Conservation (phyloP, 768 basidiomycete species). For the Coprinopsis cinerea region DNA sequence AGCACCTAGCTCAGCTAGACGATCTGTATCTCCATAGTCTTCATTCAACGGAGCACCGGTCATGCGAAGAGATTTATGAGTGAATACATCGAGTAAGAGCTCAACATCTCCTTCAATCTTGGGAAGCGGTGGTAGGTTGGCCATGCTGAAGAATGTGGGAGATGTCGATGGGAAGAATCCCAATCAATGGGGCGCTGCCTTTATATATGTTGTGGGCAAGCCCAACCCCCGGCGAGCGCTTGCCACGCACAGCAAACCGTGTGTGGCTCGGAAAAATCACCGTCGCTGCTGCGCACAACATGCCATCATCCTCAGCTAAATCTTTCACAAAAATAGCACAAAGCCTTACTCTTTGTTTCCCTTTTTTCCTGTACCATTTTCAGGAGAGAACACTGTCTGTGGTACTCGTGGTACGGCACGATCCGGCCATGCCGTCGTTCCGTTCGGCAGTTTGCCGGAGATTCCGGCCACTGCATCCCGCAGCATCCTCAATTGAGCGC, state of each 20-base stretch:
- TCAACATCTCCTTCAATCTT: slow-evolving; percentile 48
- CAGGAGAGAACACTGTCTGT: too few relatives aligned
- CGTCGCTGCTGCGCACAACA: neutral
- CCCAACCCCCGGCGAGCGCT: neutral
- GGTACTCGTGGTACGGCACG: too few relatives aligned
- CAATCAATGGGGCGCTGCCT: neutral
- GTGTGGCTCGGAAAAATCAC: neutral
- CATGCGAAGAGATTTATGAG: slow-evolving; percentile 37
- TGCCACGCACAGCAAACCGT: neutral
- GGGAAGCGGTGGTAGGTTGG: slow-evolving; percentile 43
- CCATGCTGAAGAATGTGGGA: slow-evolving; percentile 11
- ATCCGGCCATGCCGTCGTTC: too few relatives aligned
- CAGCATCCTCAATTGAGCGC: too few relatives aligned
- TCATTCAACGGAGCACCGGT: slow-evolving; percentile 25
- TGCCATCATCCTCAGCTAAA: neutral
- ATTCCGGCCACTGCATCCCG: too few relatives aligned
- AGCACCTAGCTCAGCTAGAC: slow-evolving; percentile 54
- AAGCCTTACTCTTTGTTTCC: too few relatives aligned
- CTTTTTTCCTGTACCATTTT: too few relatives aligned
- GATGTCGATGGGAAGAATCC: slow-evolving; percentile 4
- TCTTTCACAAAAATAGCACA: too few relatives aligned
- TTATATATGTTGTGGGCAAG: slow-evolving; percentile 1
- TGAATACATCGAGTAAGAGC: slow-evolving; percentile 53
- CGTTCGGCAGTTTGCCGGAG: too few relatives aligned
- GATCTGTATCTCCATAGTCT: slow-evolving; percentile 53